A percentile compares a stretch with the other conserved stretches of the same genome.
These are phyloP conservation scores for Eragrostis nindensis DNA, from an alignment of 176 grass and related monocot species.

Conservation along the genomic window DNA sequence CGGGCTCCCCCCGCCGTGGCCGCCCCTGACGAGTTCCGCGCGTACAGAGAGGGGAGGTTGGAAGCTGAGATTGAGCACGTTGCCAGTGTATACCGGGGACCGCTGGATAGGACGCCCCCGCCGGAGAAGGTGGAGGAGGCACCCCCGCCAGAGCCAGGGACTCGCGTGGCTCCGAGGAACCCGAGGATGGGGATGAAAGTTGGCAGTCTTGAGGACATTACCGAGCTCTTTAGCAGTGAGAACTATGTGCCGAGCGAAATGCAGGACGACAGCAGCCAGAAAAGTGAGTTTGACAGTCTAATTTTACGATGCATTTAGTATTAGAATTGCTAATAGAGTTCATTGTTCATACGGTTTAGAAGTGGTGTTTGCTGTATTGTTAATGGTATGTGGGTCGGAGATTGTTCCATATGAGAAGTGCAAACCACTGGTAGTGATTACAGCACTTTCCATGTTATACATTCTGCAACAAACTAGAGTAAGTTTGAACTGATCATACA, in stretches of 20 bases:
- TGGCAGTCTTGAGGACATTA: slow-evolving; percentile 62
- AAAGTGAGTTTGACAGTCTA: slow-evolving; percentile 48
- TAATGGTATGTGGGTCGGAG: not conserved
- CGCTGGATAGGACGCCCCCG: slow-evolving; percentile 21
- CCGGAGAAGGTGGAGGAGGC: slow-evolving; percentile 39
- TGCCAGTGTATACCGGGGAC: slow-evolving; percentile 38
- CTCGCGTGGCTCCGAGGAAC: slow-evolving; percentile 79
- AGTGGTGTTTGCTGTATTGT: not conserved
- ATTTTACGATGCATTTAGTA: not conserved
- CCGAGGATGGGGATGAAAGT: slow-evolving; percentile 56
- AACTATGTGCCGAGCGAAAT: slow-evolving; percentile 45
- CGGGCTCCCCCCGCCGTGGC: slow-evolving; percentile 58
- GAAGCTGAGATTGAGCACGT: slow-evolving; percentile 42
- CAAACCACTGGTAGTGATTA: not conserved
- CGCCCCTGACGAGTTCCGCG: slow-evolving; percentile 54
- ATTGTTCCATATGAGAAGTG: not conserved
- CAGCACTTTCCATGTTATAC: not conserved
- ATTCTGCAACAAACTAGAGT: not conserved
- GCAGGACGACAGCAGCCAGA: slow-evolving; percentile 45
- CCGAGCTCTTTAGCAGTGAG: slow-evolving; percentile 62
- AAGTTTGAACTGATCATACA: not conserved
- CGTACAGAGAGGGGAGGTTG: slow-evolving; percentile 63
- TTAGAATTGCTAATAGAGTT: not conserved
- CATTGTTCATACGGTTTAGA: slow-evolving; percentile 2
- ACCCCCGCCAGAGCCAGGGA: slow-evolving; percentile 44